These are phyloP conservation scores for Cruciata laevipes DNA, from an alignment of 257 asterid species.

Conservation along the genomic window DNA sequence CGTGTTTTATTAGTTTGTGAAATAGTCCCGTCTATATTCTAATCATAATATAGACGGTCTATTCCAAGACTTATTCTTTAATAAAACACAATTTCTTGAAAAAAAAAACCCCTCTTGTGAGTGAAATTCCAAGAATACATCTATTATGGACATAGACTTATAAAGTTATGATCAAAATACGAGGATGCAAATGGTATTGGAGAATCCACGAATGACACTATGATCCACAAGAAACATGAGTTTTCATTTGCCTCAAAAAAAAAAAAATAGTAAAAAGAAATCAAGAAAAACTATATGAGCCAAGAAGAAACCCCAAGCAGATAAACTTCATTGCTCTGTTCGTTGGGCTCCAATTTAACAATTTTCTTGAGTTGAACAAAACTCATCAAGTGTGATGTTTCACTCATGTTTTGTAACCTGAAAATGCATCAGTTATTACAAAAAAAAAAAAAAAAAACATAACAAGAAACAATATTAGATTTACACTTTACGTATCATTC, in stretches of 20 bases:
- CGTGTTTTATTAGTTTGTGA: too few relatives aligned
- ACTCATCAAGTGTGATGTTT: background rate
- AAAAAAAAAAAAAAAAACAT: too few relatives aligned
- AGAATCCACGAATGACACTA: background rate
- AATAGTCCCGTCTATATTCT: too few relatives aligned
- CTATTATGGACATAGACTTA: too few relatives aligned
- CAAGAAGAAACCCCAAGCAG: conserved; percentile 11
- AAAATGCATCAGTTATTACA: background rate
- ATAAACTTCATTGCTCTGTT: conserved; percentile 7
- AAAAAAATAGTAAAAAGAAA: background rate
- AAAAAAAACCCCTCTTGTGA: too few relatives aligned
- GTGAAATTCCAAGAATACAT: too few relatives aligned
- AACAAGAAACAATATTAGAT: too few relatives aligned
- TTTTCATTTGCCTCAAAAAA: background rate
- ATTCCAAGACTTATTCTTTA: too few relatives aligned
- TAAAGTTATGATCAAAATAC: background rate
- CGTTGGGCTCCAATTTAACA: conserved; percentile 7
- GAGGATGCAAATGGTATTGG: background rate
- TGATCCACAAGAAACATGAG: background rate
- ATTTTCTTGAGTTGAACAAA: background rate
- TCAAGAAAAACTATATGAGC: background rate
- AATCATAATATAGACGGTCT: too few relatives aligned
- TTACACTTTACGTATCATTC: too few relatives aligned
- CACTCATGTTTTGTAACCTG: background rate
- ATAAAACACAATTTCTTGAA: too few relatives aligned